Conservation (phyloP, 768 basidiomycete species). For the Pleurotus djamor region DNA sequence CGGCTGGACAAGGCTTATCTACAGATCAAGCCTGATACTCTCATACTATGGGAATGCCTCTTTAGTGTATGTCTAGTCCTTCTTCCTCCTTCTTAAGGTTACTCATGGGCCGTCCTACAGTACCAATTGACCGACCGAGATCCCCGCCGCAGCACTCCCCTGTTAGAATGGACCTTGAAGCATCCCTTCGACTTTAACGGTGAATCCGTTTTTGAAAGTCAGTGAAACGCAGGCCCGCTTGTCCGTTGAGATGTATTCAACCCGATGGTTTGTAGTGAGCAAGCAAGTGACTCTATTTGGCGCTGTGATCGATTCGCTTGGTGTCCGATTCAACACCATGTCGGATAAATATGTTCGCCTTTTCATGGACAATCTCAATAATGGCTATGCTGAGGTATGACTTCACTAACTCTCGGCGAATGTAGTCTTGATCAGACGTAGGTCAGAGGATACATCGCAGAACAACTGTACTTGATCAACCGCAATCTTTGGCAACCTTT, state of each 20-base stretch:
- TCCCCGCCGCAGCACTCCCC: constrained; percentile 69
- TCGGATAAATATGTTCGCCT: constrained; percentile 68
- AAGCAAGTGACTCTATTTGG: constrained; percentile 70
- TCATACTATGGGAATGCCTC: constrained; percentile 70
- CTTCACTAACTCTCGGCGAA: background rate
- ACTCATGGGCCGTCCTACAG: constrained; percentile 22
- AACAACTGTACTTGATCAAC: constrained; percentile 56
- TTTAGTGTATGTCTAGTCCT: constrained; percentile 43
- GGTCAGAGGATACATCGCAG: constrained; percentile 72
- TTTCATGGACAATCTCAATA: constrained; percentile 74
- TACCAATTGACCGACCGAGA: constrained; percentile 66
- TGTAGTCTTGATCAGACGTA: constrained; percentile 19
- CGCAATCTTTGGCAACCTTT: constrained; percentile 68
- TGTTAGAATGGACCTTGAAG: constrained; percentile 76
- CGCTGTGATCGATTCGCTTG: constrained; percentile 63
- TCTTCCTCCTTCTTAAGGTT: background rate
- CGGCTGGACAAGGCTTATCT: constrained; percentile 62
- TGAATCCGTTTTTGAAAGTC: constrained; percentile 87
- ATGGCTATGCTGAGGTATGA: constrained; percentile 81
- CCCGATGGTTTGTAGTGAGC: constrained; percentile 49
- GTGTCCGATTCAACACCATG: constrained; percentile 62
- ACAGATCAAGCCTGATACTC: constrained; percentile 85
- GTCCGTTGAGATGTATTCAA: constrained; percentile 2
- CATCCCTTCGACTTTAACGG: constrained; percentile 80
- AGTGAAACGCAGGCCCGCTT: constrained; percentile 18